Base-by-base conservation (phyloP, 2,329 filamentous ascomycete genomes). In the Colletotrichum zoysiae region DNA sequence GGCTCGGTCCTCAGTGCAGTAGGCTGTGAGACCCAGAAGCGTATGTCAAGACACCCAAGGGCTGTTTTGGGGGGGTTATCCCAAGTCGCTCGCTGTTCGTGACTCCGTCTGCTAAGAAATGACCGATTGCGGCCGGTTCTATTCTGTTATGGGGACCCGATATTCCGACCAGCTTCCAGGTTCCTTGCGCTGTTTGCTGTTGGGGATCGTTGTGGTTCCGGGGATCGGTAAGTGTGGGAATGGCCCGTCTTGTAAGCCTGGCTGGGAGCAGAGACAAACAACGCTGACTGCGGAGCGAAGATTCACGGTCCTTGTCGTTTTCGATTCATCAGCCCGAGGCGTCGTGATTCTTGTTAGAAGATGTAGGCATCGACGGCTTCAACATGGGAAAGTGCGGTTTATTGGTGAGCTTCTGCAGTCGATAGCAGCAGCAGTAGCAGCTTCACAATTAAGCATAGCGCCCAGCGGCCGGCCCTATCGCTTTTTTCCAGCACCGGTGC, bases 381-480 rank as follows among this genome's bases (percentile, higher is more conserved):
- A 18, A 58, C n/a, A 40, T 18, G 14, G 12, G 11, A 11, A 11
- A n/a, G 55, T 57, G 55, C 55, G 3, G n/a, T 18, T 51, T n/a
- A 42, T 26, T 51, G 2, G 9, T 23, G 5, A 35, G 30, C 9
- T 30, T 40, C 23, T 42, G 38, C 9, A 40, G 26, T 44, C 20
- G 33, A 44, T 48, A 12, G 51, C 53, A 44, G 40, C 51, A 42
- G 48, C 26, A 12, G 51, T 40, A 44, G 40, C 48, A 48, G 48
- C 18, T 51, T 33, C 18, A 33, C 44, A 64, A 57, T 51, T 46
- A 46, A 67, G 57, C 40, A 59, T 68, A 71, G 69, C 51, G 64
- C 35, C 35, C 50, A 16, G 50, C 23, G 53, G 26, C 51, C 38
- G 38, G 65, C 56, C 20, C 40, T 48, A 35, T 55, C 18, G 58